Evolutionary conservation across 805 yeast species (phyloP).

Genomic region (Ogataea polymorpha): DNA sequence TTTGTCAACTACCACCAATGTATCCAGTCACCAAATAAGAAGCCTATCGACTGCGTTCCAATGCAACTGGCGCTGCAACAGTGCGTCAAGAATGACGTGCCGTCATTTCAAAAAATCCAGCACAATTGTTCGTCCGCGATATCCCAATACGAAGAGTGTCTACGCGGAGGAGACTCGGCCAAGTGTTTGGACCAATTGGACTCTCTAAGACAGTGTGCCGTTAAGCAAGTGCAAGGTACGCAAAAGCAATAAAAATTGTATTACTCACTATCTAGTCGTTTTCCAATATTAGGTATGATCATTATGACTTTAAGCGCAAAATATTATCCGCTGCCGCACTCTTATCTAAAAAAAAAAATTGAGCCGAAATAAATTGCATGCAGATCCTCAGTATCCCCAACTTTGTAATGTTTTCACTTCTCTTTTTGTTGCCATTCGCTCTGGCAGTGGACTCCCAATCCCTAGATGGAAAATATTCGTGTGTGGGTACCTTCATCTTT

Average conservation of each 20-base stretch:
- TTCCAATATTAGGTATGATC: neutral
- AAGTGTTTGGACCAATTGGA: conserved; percentile 53
- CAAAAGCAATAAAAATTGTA: neutral
- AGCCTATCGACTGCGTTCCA: conserved; percentile 43
- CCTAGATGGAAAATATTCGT: conserved; percentile 24
- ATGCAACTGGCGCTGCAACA: conserved; percentile 56
- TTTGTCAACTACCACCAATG: conserved; percentile 75
- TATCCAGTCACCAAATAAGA: conserved; percentile 44
- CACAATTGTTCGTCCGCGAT: conserved; percentile 55
- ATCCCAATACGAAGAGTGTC: conserved; percentile 64
- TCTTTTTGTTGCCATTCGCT: conserved; percentile 5
- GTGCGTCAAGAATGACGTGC: conserved; percentile 65
- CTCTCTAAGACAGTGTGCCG: conserved; percentile 57
- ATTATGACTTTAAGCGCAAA: neutral
- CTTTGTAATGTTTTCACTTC: neutral
- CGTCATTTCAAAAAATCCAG: conserved; percentile 69
- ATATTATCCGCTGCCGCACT: neutral
- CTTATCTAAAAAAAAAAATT: neutral
- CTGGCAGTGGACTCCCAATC: conserved; percentile 20
- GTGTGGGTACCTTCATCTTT: conserved; percentile 44
- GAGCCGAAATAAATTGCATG: neutral
- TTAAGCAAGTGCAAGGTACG: neutral
- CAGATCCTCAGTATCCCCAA: neutral
- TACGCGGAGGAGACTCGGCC: conserved; percentile 44
- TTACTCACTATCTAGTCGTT: neutral